A percentile compares a stretch with the other conserved stretches of the same genome.
These are phyloP conservation scores for Syzygium oleosum DNA, from an alignment of 345 rosid species.

Conservation along the genomic window DNA sequence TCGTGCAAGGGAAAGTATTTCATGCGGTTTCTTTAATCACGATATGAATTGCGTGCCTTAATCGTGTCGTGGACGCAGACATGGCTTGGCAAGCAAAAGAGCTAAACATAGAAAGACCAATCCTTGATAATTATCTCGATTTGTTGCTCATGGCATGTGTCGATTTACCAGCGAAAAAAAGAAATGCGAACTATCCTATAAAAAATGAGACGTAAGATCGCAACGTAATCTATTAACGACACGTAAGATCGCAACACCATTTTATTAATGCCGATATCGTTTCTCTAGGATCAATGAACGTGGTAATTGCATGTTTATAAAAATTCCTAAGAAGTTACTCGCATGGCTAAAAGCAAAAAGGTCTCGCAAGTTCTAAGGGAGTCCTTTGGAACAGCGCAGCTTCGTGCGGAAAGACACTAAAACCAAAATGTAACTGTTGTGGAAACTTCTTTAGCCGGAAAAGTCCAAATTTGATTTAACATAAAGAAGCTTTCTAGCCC, in stretches of 20 bases:
- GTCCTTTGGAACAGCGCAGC: not conserved
- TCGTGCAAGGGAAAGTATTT: not conserved
- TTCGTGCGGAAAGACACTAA: not conserved
- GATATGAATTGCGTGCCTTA: not conserved
- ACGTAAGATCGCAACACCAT: not conserved
- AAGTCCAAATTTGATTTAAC: not conserved
- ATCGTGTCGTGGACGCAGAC: not conserved
- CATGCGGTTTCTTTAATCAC: not conserved
- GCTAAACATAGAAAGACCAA: not conserved
- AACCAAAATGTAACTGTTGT: not conserved
- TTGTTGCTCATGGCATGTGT: not conserved
- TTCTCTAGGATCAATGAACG: not conserved
- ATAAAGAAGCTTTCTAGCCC: not conserved
- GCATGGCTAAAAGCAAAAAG: not conserved
- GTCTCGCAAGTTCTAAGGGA: not conserved
- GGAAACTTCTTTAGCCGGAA: not conserved
- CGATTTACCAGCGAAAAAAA: not conserved
- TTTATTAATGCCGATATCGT: not conserved
- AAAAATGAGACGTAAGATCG: not conserved
- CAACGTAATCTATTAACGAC: not conserved
- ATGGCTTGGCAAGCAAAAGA: not conserved
- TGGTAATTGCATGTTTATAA: not conserved
- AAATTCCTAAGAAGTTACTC: not conserved
- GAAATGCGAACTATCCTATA: too few species aligned
- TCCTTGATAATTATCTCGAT: not conserved